phyloP scores from a whole-genome alignment of 2,329 filamentous ascomycete species.

The Talaromyces sp. region DNA sequence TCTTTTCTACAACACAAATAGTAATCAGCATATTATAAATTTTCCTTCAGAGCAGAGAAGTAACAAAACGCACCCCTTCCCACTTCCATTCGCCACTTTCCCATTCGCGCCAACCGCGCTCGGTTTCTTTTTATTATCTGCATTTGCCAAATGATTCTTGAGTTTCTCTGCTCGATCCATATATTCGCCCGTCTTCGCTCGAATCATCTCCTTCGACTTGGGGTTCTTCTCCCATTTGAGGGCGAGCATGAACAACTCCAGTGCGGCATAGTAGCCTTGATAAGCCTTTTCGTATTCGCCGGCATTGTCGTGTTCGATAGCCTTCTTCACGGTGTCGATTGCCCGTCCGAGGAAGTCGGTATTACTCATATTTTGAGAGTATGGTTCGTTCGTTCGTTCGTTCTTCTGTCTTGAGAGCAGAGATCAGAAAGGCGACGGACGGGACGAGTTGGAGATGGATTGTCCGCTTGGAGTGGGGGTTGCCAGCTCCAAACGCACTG shows the following conservation, averaged over 20 bases:
- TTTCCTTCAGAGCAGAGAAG: background rate
- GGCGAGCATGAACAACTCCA: conserved; percentile 97
- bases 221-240: conserved; percentile 99
- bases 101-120: conserved; percentile 50
- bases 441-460: background rate
- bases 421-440: background rate
- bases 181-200: conserved; percentile 90
- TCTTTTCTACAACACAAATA: conserved; percentile 36
- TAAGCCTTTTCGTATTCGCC: conserved; percentile 98
- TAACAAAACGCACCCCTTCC: conserved; percentile 47
- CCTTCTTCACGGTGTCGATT: conserved; percentile 94
- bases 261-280: conserved; percentile 87
- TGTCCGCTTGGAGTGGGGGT: conserved; percentile 11
- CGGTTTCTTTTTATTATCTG: conserved; percentile 48
- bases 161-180: conserved; percentile 99
- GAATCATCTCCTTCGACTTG: conserved; percentile 95
- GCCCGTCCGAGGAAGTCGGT: conserved; percentile 96
- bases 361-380: conserved; percentile 61
- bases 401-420: background rate
- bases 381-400: no score
- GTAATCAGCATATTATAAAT: background rate
- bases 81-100: conserved; percentile 45
- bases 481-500: conserved; percentile 10
- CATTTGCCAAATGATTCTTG: conserved; percentile 77
- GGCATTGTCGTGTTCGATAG: conserved; percentile 91